Conservation (phyloP, 1,139 yeast genomes). For the Protomyces inundatus region DNA sequence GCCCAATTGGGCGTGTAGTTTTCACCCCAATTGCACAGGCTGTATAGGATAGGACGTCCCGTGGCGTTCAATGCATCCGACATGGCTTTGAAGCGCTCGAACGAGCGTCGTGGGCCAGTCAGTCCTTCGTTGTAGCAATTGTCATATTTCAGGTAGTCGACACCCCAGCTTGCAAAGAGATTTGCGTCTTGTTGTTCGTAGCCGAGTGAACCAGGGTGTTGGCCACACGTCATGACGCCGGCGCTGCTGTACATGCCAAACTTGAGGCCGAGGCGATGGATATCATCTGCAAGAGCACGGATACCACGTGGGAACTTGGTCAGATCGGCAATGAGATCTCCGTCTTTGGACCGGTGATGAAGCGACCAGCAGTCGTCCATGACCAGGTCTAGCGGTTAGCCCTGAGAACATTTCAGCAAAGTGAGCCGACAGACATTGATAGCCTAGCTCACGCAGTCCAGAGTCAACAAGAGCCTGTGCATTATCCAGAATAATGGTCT, state of each 20-base stretch:
- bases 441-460: constrained; percentile 37
- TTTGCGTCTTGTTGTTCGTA: constrained; percentile 37
- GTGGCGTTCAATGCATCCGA: constrained; percentile 37
- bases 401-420: background rate
- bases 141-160: constrained; percentile 40
- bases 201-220: constrained; percentile 37
- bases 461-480: constrained; percentile 34
- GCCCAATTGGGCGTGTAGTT: constrained; percentile 38
- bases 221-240: constrained; percentile 38
- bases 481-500: constrained; percentile 33
- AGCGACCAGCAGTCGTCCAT: constrained; percentile 38
- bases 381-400: constrained; percentile 32
- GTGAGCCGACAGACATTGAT: constrained; percentile 30
- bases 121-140: constrained; percentile 38
- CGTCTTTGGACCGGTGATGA: background rate
- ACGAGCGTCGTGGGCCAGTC: constrained; percentile 35
- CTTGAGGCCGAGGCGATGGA: constrained; percentile 36
- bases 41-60: constrained; percentile 37
- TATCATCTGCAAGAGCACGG: constrained; percentile 33
- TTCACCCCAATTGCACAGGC: constrained; percentile 40
- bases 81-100: constrained; percentile 36
- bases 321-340: constrained; percentile 10
- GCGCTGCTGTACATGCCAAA: constrained; percentile 40
- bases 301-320: constrained; percentile 38
- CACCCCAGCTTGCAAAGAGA: constrained; percentile 37